A percentile compares a stretch with the other conserved stretches of the same genome.
Evolutionary conservation across 768 basidiomycete genomes (phyloP).

Genomic region (Hygrophorus russula): DNA sequence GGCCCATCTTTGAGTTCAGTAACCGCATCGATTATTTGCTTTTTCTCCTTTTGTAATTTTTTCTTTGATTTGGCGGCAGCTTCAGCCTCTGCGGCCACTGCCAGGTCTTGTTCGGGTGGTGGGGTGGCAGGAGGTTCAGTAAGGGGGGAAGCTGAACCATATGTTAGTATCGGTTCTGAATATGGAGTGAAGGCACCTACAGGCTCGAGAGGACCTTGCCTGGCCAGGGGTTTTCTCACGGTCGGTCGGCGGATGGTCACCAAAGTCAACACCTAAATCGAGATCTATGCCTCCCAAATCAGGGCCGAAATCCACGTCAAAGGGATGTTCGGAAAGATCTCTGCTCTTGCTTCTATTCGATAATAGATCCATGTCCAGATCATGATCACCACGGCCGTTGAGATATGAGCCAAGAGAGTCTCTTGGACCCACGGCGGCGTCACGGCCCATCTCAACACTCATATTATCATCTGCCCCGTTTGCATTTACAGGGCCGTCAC

Average conservation of each 20-base stretch:
- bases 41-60: constrained; percentile 55
- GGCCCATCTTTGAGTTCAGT: constrained; percentile 71
- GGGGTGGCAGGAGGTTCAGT: constrained; percentile 71
- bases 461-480: constrained; percentile 37
- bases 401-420: constrained; percentile 57
- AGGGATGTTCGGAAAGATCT: constrained; percentile 56
- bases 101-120: constrained; percentile 44
- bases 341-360: constrained; percentile 50
- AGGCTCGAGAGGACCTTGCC: constrained; percentile 50
- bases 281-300: constrained; percentile 57
- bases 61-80: constrained; percentile 31
- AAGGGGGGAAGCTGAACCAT: constrained; percentile 55
- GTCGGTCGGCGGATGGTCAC: constrained; percentile 32
- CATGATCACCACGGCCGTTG: constrained; percentile 31
- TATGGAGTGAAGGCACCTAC: constrained; percentile 27
- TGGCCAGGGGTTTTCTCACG: constrained; percentile 47
- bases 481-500: constrained; percentile 36
- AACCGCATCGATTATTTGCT: constrained; percentile 83
- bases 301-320: constrained; percentile 37
- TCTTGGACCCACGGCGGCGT: constrained; percentile 40
- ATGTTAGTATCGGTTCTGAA: not conserved
- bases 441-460: constrained; percentile 61
- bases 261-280: constrained; percentile 53
- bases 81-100: constrained; percentile 34
- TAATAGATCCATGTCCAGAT: constrained; percentile 50